A percentile compares a stretch with the other conserved stretches of the same genome.
Evolutionary conservation across 495 filamentous ascomycete genomes (phyloP).

Genomic region (Letharia lupina): DNA sequence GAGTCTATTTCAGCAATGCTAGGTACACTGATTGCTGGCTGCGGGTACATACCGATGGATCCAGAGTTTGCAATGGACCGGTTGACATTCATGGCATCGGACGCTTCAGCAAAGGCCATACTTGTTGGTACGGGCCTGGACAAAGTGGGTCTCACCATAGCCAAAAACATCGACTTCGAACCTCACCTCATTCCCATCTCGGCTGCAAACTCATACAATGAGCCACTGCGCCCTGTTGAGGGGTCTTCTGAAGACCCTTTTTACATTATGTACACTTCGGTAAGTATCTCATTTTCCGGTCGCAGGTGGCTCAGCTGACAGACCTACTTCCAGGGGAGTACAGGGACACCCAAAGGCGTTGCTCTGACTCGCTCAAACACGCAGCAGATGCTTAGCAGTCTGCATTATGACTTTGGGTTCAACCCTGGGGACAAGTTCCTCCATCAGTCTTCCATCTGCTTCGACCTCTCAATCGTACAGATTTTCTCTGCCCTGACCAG

Average conservation of each 20-base stretch:
- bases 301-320: constrained; percentile 2
- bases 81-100: constrained; percentile 24
- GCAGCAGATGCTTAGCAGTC: constrained; percentile 26
- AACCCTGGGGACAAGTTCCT: constrained; percentile 27
- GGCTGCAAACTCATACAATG: constrained; percentile 8
- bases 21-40: constrained; percentile 61
- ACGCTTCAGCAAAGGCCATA: constrained; percentile 19
- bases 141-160: constrained; percentile 8
- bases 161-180: constrained; percentile 8
- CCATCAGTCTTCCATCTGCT: constrained; percentile 30
- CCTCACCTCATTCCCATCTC: constrained; percentile 17
- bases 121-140: constrained; percentile 19
- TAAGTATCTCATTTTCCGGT: constrained; percentile 9
- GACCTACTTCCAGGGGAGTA: constrained; percentile 24
- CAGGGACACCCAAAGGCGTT: constrained; percentile 32
- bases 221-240: constrained; percentile 2
- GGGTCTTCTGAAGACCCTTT: constrained; percentile 23
- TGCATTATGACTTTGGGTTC: constrained; percentile 25
- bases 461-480: constrained; percentile 32
- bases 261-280: constrained; percentile 29
- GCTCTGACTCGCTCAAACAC: constrained; percentile 27
- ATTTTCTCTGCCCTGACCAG: constrained; percentile 29
- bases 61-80: constrained; percentile 36
- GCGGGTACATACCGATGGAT: constrained; percentile 64
- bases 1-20: constrained; percentile 62